These are phyloP conservation scores for Cryphonectria radicalis DNA, from an alignment of 2,329 filamentous ascomycete genomes.

Conservation along the genomic window DNA sequence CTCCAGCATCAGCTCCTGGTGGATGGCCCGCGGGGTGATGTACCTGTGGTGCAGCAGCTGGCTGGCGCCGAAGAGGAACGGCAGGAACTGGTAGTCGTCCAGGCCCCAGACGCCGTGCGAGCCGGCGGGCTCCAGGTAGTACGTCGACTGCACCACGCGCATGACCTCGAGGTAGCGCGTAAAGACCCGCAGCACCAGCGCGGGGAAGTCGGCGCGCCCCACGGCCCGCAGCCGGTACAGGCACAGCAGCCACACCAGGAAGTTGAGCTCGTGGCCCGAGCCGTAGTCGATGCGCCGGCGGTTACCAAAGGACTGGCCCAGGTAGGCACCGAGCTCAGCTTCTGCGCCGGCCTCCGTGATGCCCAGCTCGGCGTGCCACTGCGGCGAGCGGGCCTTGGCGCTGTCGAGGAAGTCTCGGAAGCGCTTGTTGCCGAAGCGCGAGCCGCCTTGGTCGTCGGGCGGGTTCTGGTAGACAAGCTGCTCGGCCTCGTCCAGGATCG, in stretches of 20 bases:
- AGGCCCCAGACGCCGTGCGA: constrained; percentile 98
- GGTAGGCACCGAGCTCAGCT: constrained; percentile 77
- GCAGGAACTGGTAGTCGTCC: constrained; percentile 96
- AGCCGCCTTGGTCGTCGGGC: constrained; percentile 83
- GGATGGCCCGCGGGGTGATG: constrained; percentile 79
- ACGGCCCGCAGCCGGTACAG: constrained; percentile 79
- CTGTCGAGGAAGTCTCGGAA: constrained; percentile 83
- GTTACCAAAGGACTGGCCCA: constrained; percentile 85
- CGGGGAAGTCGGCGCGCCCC: constrained; percentile 67
- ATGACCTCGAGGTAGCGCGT: constrained; percentile 82
- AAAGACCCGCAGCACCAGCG: constrained; percentile 79
- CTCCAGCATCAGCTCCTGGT: constrained; percentile 85
- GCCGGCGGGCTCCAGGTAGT: constrained; percentile 95
- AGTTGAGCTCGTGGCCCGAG: constrained; percentile 96
- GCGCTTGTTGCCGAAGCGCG: constrained; percentile 90
- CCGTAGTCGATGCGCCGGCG: constrained; percentile 90
- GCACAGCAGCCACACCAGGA: constrained; percentile 94
- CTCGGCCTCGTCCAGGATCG: constrained; percentile 72
- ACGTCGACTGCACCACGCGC: constrained; percentile 85
- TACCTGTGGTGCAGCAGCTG: constrained; percentile 85
- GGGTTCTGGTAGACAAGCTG: constrained; percentile 70
- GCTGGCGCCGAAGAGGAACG: constrained; percentile 91
- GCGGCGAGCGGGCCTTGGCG: constrained; percentile 56
- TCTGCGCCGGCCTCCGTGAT: constrained; percentile 58
- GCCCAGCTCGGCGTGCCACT: constrained; percentile 69